Percentiles rank a stretch among this genome's conserved stretches.
Evolutionary conservation across 2,329 filamentous ascomycete species (phyloP).

Genomic region (Fusarium camptoceras): DNA sequence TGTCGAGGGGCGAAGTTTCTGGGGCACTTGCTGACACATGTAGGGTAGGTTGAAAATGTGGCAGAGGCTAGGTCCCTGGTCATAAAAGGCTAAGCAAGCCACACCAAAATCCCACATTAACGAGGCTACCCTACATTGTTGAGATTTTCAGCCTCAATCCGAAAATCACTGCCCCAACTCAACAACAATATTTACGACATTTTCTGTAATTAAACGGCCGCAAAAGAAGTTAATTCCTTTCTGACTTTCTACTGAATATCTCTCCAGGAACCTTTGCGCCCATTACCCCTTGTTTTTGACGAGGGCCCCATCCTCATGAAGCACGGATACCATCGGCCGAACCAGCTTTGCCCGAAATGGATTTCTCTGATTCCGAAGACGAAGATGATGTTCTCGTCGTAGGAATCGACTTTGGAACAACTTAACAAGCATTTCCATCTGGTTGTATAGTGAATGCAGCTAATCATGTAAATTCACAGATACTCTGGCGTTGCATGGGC

Average conservation of each 20-base stretch:
- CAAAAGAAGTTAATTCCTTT: rapidly evolving
- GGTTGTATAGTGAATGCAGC: neutral
- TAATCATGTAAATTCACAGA: neutral
- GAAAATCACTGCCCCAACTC: no score
- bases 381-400: neutral
- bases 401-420: conserved; percentile 4
- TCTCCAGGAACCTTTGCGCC: rapidly evolving
- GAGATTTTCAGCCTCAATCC: no score
- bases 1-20: no score
- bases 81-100: neutral
- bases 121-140: no score
- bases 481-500: conserved; percentile 5
- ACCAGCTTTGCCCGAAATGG: no score
- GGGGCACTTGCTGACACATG: neutral
- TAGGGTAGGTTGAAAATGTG: neutral
- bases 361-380: neutral
- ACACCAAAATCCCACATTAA: neutral
- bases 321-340: neutral
- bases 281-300: neutral
- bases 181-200: neutral
- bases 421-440: neutral
- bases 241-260: no score
- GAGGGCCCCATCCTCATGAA: neutral
- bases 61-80: no score
- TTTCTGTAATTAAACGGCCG: rapidly evolving